Percentiles rank a stretch among this genome's conserved stretches.
These are phyloP conservation scores for Fusarium circinatum DNA, from an alignment of 2,329 filamentous ascomycete species.

Conservation along the genomic window DNA sequence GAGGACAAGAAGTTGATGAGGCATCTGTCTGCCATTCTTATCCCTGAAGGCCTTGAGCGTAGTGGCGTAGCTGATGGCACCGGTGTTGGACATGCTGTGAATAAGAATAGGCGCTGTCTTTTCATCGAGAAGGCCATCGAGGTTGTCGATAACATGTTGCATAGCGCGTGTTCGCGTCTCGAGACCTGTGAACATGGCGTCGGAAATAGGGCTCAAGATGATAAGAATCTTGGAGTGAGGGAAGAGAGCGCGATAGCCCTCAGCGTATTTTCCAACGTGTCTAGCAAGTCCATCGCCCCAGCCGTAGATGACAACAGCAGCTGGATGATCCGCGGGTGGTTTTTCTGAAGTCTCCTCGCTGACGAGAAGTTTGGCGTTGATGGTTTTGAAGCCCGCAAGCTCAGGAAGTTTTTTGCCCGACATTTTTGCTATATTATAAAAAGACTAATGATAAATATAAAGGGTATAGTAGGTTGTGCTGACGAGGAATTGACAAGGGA, in stretches of 20 bases:
- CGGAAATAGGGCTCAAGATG: conserved; percentile 60
- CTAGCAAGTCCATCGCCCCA: conserved; percentile 67
- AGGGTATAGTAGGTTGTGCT: neutral
- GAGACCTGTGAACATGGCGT: conserved; percentile 57
- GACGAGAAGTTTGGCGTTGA: conserved; percentile 60
- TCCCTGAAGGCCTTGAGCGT: conserved; percentile 59
- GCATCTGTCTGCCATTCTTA: conserved; percentile 52
- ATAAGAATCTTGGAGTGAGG: conserved; percentile 62
- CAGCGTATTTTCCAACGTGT: conserved; percentile 65
- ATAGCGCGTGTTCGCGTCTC: conserved; percentile 57
- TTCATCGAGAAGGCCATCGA: conserved; percentile 25
- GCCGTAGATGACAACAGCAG: conserved; percentile 63
- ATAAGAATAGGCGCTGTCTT: conserved; percentile 54
- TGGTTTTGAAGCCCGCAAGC: conserved; percentile 55
- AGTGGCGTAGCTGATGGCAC: conserved; percentile 63
- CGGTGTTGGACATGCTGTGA: conserved; percentile 69
- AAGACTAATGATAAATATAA: neutral
- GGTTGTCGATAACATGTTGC: conserved; percentile 54
- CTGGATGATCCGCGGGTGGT: conserved; percentile 48
- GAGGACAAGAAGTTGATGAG: conserved; percentile 59
- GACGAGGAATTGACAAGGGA: neutral
- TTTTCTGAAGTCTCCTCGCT: conserved; percentile 47
- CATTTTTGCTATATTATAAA: conserved; percentile 20
- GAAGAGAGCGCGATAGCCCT: conserved; percentile 62
- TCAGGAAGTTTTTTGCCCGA: conserved; percentile 31